Conservation (phyloP, 352 stramenopile species). For the Albugo laibachii region DNA sequence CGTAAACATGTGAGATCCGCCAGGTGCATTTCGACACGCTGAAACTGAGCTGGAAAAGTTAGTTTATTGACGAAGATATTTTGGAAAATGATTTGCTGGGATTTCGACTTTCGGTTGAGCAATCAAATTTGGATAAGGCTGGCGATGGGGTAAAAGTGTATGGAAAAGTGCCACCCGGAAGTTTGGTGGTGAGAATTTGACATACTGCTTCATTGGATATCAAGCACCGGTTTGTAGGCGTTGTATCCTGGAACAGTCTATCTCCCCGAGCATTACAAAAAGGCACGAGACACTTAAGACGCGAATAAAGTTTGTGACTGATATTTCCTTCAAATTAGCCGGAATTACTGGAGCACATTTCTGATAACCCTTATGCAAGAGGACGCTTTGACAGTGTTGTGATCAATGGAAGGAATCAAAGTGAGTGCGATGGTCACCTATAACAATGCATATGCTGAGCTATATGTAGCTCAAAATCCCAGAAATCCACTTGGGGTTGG, state of each 20-base stretch:
- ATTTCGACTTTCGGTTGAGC: constrained; percentile 43
- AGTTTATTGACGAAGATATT: neutral
- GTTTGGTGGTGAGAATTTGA: constrained; percentile 28
- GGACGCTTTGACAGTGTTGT: constrained; percentile 75
- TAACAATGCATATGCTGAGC: neutral
- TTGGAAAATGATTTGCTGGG: constrained; percentile 32
- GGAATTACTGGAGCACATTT: constrained; percentile 40
- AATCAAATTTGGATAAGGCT: constrained; percentile 35
- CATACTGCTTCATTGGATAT: neutral
- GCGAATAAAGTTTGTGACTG: neutral
- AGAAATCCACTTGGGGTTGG: constrained; percentile 49
- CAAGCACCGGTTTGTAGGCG: neutral
- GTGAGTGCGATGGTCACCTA: constrained; percentile 13
- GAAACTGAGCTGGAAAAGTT: no score
- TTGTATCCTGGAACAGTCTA: constrained; percentile 52
- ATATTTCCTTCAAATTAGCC: constrained; percentile 6
- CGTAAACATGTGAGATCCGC: no score
- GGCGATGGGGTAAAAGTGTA: constrained; percentile 54
- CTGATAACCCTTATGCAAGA: constrained; percentile 54
- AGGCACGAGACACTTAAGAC: constrained; percentile 14
- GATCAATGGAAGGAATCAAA: constrained; percentile 64
- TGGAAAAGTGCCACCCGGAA: constrained; percentile 39
- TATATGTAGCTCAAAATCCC: constrained; percentile 21
- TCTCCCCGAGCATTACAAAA: constrained; percentile 71
- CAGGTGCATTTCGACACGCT: no score